These are phyloP conservation scores for Phytopythium sindhum DNA, from an alignment of 352 stramenopile genomes.

Conservation along the genomic window DNA sequence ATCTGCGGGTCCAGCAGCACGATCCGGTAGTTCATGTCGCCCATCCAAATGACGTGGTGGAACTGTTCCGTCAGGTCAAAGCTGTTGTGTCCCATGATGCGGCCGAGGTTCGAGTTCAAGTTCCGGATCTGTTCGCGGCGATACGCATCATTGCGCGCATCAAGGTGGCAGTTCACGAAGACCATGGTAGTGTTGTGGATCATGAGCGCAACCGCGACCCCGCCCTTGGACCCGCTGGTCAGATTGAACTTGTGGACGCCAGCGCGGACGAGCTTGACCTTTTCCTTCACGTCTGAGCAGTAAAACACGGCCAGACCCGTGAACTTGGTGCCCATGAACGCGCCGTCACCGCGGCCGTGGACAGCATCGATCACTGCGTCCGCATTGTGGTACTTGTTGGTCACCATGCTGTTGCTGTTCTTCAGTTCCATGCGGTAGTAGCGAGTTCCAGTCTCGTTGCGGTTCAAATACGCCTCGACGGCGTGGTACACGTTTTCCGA, in stretches of 20 bases:
- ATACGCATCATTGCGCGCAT: slow-evolving; percentile 74
- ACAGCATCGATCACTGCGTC: slow-evolving; percentile 80
- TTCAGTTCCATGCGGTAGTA: slow-evolving; percentile 79
- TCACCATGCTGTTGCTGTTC: slow-evolving; percentile 65
- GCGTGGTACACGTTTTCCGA: slow-evolving; percentile 84
- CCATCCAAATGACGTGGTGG: slow-evolving; percentile 90
- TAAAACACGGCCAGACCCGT: slow-evolving; percentile 83
- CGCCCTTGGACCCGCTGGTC: slow-evolving; percentile 78
- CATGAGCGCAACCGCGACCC: slow-evolving; percentile 68
- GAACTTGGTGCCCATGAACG: slow-evolving; percentile 84
- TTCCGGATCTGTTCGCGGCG: slow-evolving; percentile 82
- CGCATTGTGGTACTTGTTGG: slow-evolving; percentile 60
- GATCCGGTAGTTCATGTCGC: slow-evolving; percentile 88
- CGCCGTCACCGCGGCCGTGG: slow-evolving; percentile 71
- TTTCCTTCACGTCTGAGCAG: slow-evolving; percentile 40
- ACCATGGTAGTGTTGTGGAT: slow-evolving; percentile 77
- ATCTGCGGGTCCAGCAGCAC: slow-evolving; percentile 69
- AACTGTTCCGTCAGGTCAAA: slow-evolving; percentile 87
- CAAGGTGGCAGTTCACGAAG: slow-evolving; percentile 86
- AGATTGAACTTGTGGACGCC: slow-evolving; percentile 82
- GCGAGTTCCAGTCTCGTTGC: slow-evolving; percentile 45
- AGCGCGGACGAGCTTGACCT: slow-evolving; percentile 70
- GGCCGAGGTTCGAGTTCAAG: slow-evolving; percentile 71
- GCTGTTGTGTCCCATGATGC: slow-evolving; percentile 73
- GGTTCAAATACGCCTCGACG: slow-evolving; percentile 73